phyloP scores from a whole-genome alignment of 257 asterid genomes.

The Catharanthus roseus region DNA sequence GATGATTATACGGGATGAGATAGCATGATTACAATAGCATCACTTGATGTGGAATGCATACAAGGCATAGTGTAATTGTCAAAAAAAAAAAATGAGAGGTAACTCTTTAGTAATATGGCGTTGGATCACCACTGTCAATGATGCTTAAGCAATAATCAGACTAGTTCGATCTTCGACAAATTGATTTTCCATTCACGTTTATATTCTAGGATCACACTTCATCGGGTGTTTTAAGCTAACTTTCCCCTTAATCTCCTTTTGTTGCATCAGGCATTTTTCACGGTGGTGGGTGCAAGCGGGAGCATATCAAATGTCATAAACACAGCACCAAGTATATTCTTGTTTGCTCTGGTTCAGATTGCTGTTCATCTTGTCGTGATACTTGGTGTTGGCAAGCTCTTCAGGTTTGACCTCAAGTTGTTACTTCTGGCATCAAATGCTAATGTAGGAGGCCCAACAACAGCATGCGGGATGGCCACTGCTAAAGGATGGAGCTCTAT shows the following conservation, averaged over 20 bases:
- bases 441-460: conserved; percentile 95
- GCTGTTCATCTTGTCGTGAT: conserved; percentile 64
- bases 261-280: conserved; percentile 53
- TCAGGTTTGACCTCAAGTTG: conserved; percentile 56
- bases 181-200: background rate
- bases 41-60: no score
- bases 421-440: conserved; percentile 94
- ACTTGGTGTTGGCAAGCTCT: conserved; percentile 72
- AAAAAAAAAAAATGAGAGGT: background rate
- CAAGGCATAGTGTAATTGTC: no score
- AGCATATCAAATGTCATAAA: conserved; percentile 59
- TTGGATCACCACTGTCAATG: no score
- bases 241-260: background rate
- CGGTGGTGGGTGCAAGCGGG: conserved; percentile 82
- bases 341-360: conserved; percentile 71
- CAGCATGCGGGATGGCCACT: conserved; percentile 97
- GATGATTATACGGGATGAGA: background rate
- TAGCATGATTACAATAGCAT: no score
- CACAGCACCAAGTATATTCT: conserved; percentile 78
- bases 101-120: no score
- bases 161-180: no score
- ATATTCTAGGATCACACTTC: no score
- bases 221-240: background rate
- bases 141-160: no score
- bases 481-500: conserved; percentile 92